Conservation (phyloP, 371 early-diverging fungal species). For the Mucor lusitanicus region DNA sequence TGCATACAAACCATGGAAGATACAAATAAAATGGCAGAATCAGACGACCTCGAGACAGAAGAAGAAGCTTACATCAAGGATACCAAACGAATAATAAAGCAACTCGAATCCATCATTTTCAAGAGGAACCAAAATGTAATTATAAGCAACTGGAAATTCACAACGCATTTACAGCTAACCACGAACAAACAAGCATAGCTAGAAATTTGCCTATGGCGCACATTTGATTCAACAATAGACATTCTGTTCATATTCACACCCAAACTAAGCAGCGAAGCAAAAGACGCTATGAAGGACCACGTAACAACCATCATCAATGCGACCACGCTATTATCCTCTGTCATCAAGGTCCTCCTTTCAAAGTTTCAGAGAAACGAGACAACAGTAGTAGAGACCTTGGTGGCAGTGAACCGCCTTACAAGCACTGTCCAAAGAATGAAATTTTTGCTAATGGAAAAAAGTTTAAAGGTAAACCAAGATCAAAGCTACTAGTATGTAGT, state of each 20-base stretch:
- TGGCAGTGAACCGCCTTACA: neutral
- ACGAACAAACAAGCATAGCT: constrained; percentile 2
- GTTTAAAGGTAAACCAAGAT: constrained; percentile 8
- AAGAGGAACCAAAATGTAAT: constrained; percentile 14
- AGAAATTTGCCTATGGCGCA: constrained; percentile 19
- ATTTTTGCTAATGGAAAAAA: neutral
- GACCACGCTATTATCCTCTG: constrained; percentile 6
- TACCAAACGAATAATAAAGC: constrained; percentile 3
- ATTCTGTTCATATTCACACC: constrained; percentile 18
- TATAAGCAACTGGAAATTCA: neutral
- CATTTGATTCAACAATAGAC: constrained; percentile 20
- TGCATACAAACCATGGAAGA: neutral
- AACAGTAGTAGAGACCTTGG: constrained; percentile 7
- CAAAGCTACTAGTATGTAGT: neutral
- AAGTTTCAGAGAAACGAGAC: constrained; percentile 5
- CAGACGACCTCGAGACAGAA: neutral
- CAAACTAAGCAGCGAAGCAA: constrained; percentile 6
- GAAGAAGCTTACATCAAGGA: constrained; percentile 3
- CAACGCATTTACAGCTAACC: neutral
- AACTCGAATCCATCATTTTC: constrained; percentile 6
- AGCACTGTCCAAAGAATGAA: constrained; percentile 9
- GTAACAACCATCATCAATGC: constrained; percentile 16
- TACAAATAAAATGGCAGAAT: neutral
- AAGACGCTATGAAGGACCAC: neutral
- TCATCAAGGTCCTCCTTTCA: constrained; percentile 2